phyloP scores from a whole-genome alignment of 2,329 filamentous ascomycete genomes.

The Rhynchosporium graminicola region DNA sequence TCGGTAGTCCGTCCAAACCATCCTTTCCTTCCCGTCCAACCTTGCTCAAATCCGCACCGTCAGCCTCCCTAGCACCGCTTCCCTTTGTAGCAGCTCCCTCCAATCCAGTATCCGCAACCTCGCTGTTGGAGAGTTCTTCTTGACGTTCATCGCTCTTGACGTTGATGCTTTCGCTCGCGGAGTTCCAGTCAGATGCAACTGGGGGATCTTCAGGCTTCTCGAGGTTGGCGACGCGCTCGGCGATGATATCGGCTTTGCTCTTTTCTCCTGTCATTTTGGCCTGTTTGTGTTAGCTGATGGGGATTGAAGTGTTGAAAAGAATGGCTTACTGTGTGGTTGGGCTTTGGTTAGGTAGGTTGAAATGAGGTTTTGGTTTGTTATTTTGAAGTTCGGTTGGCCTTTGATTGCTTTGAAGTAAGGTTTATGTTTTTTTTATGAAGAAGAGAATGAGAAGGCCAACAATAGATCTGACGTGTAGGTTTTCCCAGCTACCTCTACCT shows the following conservation, averaged over 20 bases:
- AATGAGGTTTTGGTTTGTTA: not conserved
- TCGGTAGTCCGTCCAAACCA: slow-evolving; percentile 54
- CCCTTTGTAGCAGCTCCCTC: slow-evolving; percentile 60
- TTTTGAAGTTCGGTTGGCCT: not conserved
- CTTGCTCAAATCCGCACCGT: slow-evolving; percentile 55
- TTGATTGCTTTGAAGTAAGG: not conserved
- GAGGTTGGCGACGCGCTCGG: slow-evolving; percentile 69
- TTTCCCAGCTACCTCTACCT: not conserved
- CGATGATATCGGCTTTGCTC: slow-evolving; percentile 65
- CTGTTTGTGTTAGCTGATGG: not conserved
- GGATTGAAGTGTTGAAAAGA: not conserved
- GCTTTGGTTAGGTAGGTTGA: no score
- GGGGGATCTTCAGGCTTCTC: slow-evolving; percentile 79
- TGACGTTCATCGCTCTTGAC: slow-evolving; percentile 55
- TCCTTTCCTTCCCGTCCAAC: slow-evolving; percentile 66
- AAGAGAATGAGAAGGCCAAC: not conserved
- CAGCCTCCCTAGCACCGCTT: slow-evolving; percentile 51
- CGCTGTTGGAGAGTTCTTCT: slow-evolving; percentile 54
- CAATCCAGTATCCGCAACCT: slow-evolving; percentile 53
- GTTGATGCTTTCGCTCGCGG: slow-evolving; percentile 68
- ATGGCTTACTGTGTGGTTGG: not conserved
- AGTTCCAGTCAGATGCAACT: slow-evolving; percentile 76
- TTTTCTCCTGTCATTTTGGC: slow-evolving; percentile 39
- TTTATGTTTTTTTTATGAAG: not conserved
- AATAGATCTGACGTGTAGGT: not conserved